phyloP scores from a whole-genome alignment of 331 rosid genomes.

The Pyrus hybrid region DNA sequence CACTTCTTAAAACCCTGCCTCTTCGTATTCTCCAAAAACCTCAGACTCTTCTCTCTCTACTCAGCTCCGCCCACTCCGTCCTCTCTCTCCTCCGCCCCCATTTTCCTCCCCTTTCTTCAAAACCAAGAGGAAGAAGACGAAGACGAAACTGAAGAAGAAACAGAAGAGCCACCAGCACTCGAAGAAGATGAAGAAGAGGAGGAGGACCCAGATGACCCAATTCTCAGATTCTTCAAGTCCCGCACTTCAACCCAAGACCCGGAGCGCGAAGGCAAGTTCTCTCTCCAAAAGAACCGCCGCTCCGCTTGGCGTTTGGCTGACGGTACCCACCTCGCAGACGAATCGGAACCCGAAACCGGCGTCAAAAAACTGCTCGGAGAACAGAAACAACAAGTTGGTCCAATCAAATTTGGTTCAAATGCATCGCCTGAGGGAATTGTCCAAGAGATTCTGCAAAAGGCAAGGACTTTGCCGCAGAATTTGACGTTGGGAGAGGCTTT shows the following conservation, averaged over 20 bases:
- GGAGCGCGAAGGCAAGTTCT: slow-evolving; percentile 29
- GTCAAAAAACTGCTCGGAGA: background rate
- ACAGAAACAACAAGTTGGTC: slow-evolving; percentile 14
- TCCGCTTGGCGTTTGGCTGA: slow-evolving; percentile 60
- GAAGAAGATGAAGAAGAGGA: slow-evolving; percentile 14
- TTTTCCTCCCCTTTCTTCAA: slow-evolving; percentile 55
- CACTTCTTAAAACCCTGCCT: slow-evolving; percentile 16
- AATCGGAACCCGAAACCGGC: slow-evolving; percentile 15
- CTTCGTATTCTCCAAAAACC: slow-evolving; percentile 23
- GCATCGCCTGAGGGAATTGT: slow-evolving; percentile 33
- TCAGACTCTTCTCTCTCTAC: slow-evolving; percentile 22
- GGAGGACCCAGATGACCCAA: slow-evolving; percentile 42
- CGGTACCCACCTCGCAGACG: slow-evolving; percentile 13
- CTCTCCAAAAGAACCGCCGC: slow-evolving; percentile 47
- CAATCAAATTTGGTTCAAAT: background rate
- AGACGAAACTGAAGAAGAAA: slow-evolving; percentile 7
- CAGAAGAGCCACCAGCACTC: background rate
- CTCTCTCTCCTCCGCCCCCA: slow-evolving; percentile 27
- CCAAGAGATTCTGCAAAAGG: slow-evolving; percentile 50
- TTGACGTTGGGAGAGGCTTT: slow-evolving; percentile 61
- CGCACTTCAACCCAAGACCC: slow-evolving; percentile 50
- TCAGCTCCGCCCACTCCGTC: slow-evolving; percentile 18
- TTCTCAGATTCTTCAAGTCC: slow-evolving; percentile 52
- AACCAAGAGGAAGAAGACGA: slow-evolving; percentile 11
- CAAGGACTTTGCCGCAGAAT: slow-evolving; percentile 52